Percentiles rank a stretch among this genome's conserved stretches.
These are phyloP conservation scores for Citrus sp. DNA, from an alignment of 345 rosid species.

Conservation along the genomic window DNA sequence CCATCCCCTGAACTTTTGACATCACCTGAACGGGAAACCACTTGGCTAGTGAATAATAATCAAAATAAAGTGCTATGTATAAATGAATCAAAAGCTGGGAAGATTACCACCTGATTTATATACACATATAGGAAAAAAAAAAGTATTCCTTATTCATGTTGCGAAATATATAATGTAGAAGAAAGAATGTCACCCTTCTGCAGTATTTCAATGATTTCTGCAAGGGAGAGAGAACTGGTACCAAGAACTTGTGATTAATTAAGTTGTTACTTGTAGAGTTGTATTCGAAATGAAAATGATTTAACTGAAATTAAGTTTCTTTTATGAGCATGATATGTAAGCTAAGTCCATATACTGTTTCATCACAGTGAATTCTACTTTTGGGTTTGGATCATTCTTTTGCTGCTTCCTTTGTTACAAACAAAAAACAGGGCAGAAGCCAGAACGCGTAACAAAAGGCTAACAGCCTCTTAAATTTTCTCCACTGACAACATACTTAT, in stretches of 20 bases:
- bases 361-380: too few relatives aligned
- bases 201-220: neutral
- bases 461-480: neutral
- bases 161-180: neutral
- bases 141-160: neutral
- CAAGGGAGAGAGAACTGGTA: neutral
- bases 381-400: too few relatives aligned
- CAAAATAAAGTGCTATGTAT: neutral
- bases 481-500: too few relatives aligned
- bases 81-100: neutral
- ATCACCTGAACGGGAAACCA: constrained; percentile 44
- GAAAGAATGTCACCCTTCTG: neutral
- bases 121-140: too few relatives aligned
- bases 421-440: neutral
- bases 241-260: neutral
- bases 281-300: neutral
- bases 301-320: too few relatives aligned
- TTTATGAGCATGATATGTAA: too few relatives aligned
- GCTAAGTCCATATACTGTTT: too few relatives aligned
- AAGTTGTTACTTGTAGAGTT: neutral
- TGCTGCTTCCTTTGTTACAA: too few relatives aligned
- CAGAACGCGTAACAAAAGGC: neutral
- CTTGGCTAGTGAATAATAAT: constrained; percentile 11
- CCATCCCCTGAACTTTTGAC: constrained; percentile 46
- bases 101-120: neutral